A percentile compares a stretch with the other conserved stretches of the same genome.
Conservation (phyloP, 495 filamentous ascomycete genomes). For the Chaetomidium leptoderma region DNA sequence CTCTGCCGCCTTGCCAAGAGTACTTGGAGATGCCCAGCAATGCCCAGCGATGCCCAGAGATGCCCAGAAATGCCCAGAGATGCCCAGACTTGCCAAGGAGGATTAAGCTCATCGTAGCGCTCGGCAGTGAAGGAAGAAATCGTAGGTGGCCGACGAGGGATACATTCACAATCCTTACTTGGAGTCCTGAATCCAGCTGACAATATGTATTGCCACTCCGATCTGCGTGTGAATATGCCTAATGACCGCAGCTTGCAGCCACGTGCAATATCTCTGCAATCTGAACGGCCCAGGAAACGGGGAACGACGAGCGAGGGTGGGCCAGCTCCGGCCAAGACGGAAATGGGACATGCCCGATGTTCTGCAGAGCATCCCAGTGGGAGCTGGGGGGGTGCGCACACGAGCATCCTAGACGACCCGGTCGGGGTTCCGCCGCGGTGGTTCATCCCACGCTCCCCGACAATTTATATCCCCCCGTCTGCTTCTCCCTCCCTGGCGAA, state of each 20-base stretch:
- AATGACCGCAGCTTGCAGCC: neutral
- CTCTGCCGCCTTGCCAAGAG: conserved; percentile 4
- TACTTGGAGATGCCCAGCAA: neutral
- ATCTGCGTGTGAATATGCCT: neutral
- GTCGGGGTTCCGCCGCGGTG: too few species aligned
- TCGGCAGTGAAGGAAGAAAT: neutral
- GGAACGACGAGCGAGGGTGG: neutral
- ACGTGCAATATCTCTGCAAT: neutral
- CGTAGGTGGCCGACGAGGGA: neutral
- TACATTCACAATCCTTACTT: neutral
- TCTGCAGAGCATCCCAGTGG: too few species aligned
- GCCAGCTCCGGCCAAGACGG: neutral
- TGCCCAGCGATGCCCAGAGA: neutral
- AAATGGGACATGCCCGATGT: neutral
- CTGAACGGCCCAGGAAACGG: neutral
- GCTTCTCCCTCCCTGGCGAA: too few species aligned
- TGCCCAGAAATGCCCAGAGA: neutral
- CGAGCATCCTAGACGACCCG: too few species aligned
- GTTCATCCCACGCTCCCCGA: too few species aligned
- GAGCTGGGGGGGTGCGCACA: too few species aligned
- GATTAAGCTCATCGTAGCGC: neutral
- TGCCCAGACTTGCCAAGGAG: neutral
- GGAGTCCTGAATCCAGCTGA: neutral
- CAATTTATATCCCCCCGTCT: too few species aligned
- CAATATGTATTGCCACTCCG: neutral